These are phyloP conservation scores for Aspergillus neoniger DNA, from an alignment of 2,329 filamentous ascomycete species.

Conservation along the genomic window DNA sequence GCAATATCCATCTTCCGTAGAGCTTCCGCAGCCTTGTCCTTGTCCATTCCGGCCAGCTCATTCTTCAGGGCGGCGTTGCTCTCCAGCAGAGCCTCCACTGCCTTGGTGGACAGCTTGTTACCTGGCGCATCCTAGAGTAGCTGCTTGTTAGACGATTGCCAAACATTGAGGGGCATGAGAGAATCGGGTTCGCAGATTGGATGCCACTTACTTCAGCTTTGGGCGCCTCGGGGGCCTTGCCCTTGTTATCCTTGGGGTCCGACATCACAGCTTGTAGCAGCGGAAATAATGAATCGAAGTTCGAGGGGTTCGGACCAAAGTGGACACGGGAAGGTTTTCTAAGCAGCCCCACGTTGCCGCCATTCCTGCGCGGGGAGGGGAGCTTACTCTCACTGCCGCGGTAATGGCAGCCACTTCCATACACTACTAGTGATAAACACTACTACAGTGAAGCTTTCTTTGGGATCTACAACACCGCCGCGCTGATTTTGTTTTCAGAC, in stretches of 20 bases:
- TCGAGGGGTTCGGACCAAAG: slow-evolving; percentile 14
- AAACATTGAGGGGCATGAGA: neutral
- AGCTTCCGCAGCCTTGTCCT: slow-evolving; percentile 57
- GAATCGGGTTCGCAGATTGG: no score
- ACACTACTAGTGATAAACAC: neutral
- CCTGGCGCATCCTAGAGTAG: slow-evolving; percentile 25
- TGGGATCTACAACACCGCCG: no score
- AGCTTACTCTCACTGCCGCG: neutral
- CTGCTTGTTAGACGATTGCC: slow-evolving; percentile 23
- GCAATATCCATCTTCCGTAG: slow-evolving; percentile 52
- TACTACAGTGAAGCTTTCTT: no score
- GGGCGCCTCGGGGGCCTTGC: slow-evolving; percentile 32
- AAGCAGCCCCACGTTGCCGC: slow-evolving; percentile 32
- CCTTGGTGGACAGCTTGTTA: slow-evolving; percentile 39
- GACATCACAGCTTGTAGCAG: slow-evolving; percentile 31
- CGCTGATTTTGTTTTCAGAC: no score
- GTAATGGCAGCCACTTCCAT: neutral
- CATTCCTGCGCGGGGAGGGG: slow-evolving; percentile 5
- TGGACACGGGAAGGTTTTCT: slow-evolving; percentile 25
- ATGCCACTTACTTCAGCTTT: slow-evolving; percentile 16
- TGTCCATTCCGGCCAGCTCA: slow-evolving; percentile 71
- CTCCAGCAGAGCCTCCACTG: slow-evolving; percentile 45
- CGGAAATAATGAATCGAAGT: slow-evolving; percentile 12
- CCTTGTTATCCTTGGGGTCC: slow-evolving; percentile 37
- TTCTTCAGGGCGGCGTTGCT: slow-evolving; percentile 65